Base-by-base conservation (phyloP, 495 filamentous ascomycete species). In the Amorphotheca resinae region DNA sequence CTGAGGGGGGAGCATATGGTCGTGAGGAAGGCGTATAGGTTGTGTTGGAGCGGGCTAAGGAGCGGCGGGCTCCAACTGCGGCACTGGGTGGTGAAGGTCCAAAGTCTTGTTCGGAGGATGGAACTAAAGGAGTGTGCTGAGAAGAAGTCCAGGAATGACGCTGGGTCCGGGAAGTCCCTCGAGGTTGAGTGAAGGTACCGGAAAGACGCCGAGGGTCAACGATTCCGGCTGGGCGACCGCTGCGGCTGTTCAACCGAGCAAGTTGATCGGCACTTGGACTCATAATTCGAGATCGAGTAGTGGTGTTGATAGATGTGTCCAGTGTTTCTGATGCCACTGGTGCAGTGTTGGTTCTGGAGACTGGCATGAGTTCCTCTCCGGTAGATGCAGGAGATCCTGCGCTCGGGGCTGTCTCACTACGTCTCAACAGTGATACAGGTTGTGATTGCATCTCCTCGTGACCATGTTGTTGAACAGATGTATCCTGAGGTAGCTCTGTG, bases 201-300 rank as follows among this genome's bases (percentile, higher is more conserved):
- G 53, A 56, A 5, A 37, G 3, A 6, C 53, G 50, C 15, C 53
- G 42, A 40, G 53, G 53, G 34, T 56, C 53, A 9, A 28, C 1
- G 11, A 23, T 18, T 2, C 40, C 41, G 9, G 37, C 12, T 12
- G 54, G 54, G 2, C 54, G 44, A 9, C 50, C 51, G 41, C 41
- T 48, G 2, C 54, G 54, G 34, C 54, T 57, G 20, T 54, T 54
- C 8, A 57, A 38, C 18, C 54, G 54, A 21, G 44, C 39, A 9
- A 57, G 34, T 41, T 57, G 54, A 32, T 51, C 48, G 1, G 54
- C 41, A 37, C 44, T 54, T 15, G 54, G 51, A 34, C 41, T 22
- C 4, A 45, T 23, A 14, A 46, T 8, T 16, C 38, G 30, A 11
- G 14, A 6, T 22, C 33, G 15, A 34, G 11, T 45, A 5, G 44